Evolutionary conservation across 805 yeast genomes (phyloP), one percentile per base, ranked within the genome.

Genomic region (Jamesozyma hellenica): DNA sequence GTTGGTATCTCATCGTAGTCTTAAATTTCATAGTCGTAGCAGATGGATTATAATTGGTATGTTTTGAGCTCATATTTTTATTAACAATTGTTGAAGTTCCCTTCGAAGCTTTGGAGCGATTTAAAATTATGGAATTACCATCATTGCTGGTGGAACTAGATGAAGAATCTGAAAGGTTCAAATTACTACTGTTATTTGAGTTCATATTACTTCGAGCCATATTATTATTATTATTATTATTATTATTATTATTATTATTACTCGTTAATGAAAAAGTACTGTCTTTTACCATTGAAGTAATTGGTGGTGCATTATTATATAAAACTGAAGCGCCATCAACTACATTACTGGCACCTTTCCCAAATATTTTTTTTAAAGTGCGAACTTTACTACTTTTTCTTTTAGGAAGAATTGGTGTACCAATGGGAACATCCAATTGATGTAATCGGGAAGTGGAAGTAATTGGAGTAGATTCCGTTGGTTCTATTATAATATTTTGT

Each of bases 1-100:
- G 17, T 12, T 38, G 42, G 15, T 48, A 43, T 25, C 63, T 47
- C 58, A 58, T 52, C 1, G 61, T 58, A 2, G 56, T 51, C 36
- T 48, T 55, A 27, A 58, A 46, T 34, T 43, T 49, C 39, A 45
- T 36, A 21, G 23, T 21, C 8, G 23, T 21, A 21, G 8, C 23
- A 6, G 23, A 21, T 21, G 23, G 23, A 21, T 21, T 21, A 21
- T 21, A 8, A 21, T 21, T 21, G 8, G 8, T 21, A 21, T 21
- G 23, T 6, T 21, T 21, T 6, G 23, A 21, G 8, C 23, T 21
- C 8, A 8, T 21, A 21, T 8, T 21, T 8, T 21, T 21, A 21
- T 21, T 21, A 21, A 8, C 8, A 8, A 21, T 21, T 21, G 23
- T 5, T 21, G 23, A 5, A 21, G 23, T 5, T 21, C 8, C 8